These are phyloP conservation scores for Tricholoma furcatifolium DNA, from an alignment of 768 basidiomycete genomes.

Conservation along the genomic window DNA sequence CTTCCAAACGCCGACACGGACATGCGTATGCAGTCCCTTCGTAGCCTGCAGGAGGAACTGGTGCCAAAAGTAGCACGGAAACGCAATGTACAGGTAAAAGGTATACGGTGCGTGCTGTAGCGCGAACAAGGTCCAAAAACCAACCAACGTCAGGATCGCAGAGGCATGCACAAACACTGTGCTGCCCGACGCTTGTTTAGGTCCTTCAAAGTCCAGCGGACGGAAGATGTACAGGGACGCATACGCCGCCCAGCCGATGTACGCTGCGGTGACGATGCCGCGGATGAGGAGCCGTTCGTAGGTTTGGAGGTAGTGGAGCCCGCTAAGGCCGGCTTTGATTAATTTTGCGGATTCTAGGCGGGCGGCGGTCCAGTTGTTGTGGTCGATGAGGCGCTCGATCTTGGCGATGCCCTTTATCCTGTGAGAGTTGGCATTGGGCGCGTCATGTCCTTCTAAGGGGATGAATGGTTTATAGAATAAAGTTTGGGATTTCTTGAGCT, in stretches of 20 bases:
- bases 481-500: constrained; percentile 56
- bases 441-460: constrained; percentile 36
- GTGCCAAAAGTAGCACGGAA: constrained; percentile 79
- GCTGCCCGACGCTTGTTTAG: not conserved
- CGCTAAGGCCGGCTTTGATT: constrained; percentile 52
- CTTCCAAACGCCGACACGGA: constrained; percentile 5
- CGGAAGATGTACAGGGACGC: constrained; percentile 57
- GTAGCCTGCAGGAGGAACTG: constrained; percentile 39
- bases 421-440: constrained; percentile 22
- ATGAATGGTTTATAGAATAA: constrained; percentile 64
- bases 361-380: constrained; percentile 45
- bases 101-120: constrained; percentile 68
- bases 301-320: constrained; percentile 79
- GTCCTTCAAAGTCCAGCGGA: constrained; percentile 25
- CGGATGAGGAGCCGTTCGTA: constrained; percentile 78
- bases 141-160: constrained; percentile 26
- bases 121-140: constrained; percentile 51
- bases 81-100: constrained; percentile 73
- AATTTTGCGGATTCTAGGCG: constrained; percentile 49
- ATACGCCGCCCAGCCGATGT: constrained; percentile 77
- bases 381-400: constrained; percentile 47
- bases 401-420: constrained; percentile 33
- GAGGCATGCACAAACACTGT: constrained; percentile 11
- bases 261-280: constrained; percentile 66
- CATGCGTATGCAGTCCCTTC: constrained; percentile 13